phyloP scores from a whole-genome alignment of 2,329 filamentous ascomycete species.

The Cadophora sp. region DNA sequence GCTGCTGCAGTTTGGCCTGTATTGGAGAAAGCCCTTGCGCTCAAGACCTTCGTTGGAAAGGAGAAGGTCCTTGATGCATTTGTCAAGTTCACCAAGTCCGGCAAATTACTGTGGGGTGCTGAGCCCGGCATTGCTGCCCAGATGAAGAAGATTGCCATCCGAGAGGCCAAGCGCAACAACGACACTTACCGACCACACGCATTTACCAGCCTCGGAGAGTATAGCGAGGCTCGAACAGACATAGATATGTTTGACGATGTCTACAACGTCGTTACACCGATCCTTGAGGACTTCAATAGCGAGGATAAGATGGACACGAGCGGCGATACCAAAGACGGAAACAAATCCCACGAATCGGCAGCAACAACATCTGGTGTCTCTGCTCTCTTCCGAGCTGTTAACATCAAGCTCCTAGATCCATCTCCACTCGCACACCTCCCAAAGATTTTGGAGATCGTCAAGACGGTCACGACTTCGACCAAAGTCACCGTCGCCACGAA shows the following conservation, averaged over 20 bases:
- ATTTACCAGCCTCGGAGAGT: constrained; percentile 73
- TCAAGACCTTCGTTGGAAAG: constrained; percentile 95
- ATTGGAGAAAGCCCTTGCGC: constrained; percentile 78
- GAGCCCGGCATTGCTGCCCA: constrained; percentile 62
- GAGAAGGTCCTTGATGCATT: constrained; percentile 83
- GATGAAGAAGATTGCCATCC: constrained; percentile 80
- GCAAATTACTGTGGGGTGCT: constrained; percentile 61
- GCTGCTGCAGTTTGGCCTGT: constrained; percentile 78
- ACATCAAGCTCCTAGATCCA: constrained; percentile 37
- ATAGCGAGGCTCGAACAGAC: constrained; percentile 72
- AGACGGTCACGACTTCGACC: constrained; percentile 37
- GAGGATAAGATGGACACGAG: constrained; percentile 70
- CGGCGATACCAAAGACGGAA: constrained; percentile 39
- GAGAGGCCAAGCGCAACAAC: constrained; percentile 93
- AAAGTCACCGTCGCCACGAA: constrained; percentile 43
- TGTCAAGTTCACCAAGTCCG: constrained; percentile 76
- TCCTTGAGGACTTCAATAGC: constrained; percentile 64
- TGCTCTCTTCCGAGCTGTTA: constrained; percentile 44
- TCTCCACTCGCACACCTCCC: constrained; percentile 40
- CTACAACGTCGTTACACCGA: constrained; percentile 65
- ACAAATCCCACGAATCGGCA: constrained; percentile 38
- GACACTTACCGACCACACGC: constrained; percentile 81
- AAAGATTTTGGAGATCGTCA: constrained; percentile 37
- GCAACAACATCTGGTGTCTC: constrained; percentile 44
- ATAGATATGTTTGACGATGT: constrained; percentile 74